phyloP scores from a whole-genome alignment of 2,329 filamentous ascomycete species.

The Septoria linicola region DNA sequence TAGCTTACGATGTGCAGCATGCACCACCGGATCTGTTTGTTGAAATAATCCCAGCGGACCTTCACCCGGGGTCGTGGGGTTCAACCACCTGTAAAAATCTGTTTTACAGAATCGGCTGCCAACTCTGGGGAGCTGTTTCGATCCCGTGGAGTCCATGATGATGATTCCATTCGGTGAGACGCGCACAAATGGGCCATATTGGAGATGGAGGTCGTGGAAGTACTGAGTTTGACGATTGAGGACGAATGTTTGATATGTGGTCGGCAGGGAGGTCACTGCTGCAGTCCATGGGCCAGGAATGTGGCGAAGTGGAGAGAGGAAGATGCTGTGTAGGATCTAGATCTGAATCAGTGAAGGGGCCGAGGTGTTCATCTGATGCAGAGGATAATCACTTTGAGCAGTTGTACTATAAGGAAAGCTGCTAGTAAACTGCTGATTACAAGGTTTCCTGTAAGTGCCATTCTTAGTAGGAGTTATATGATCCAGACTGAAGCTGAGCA shows the following conservation, averaged over 20 bases:
- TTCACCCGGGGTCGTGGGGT: constrained; percentile 19
- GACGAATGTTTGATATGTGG: constrained; percentile 2
- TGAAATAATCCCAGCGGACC: constrained; percentile 37
- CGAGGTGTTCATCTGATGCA: too few relatives aligned
- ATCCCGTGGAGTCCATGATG: constrained; percentile 29
- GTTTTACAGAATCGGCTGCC: constrained; percentile 31
- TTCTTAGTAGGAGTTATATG: too few relatives aligned
- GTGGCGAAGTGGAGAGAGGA: constrained; percentile 15
- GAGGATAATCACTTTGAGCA: too few relatives aligned
- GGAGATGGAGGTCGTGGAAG: constrained; percentile 40
- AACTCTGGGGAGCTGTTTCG: constrained; percentile 31
- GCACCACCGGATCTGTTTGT: constrained; percentile 37
- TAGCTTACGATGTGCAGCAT: constrained; percentile 38
- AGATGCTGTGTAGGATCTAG: constrained; percentile 14
- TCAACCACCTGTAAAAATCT: constrained; percentile 29
- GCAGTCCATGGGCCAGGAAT: constrained; percentile 21
- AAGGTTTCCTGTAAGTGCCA: too few relatives aligned
- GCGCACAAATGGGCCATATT: constrained; percentile 33
- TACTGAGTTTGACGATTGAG: constrained; percentile 35
- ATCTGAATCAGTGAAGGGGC: too few relatives aligned
- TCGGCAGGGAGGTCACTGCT: constrained; percentile 14
- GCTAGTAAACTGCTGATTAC: too few relatives aligned
- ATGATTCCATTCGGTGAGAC: constrained; percentile 31
- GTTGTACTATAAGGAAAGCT: too few relatives aligned
- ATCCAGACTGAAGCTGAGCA: too few relatives aligned